Evolutionary conservation across 2,329 filamentous ascomycete genomes (phyloP).

Genomic region (Phaeosphaeriaceae sp.): DNA sequence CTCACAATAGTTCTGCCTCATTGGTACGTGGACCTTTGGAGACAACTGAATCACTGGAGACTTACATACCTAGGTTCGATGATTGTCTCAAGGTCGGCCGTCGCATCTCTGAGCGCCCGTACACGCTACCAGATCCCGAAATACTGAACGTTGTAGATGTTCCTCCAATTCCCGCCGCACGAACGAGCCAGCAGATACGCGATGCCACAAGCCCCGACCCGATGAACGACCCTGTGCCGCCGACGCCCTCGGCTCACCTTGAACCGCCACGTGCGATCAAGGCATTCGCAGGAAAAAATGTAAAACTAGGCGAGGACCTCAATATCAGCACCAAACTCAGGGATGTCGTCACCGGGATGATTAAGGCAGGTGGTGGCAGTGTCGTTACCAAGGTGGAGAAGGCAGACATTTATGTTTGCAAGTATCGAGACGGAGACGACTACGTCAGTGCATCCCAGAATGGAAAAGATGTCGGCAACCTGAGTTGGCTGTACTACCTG

Average conservation of each 20-base stretch:
- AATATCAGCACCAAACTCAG: slow-evolving; percentile 71
- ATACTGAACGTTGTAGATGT: slow-evolving; percentile 60
- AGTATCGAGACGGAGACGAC: slow-evolving; percentile 80
- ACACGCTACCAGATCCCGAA: slow-evolving; percentile 84
- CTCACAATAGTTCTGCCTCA: slow-evolving; percentile 90
- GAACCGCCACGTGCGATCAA: slow-evolving; percentile 46
- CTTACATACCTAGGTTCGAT: slow-evolving; percentile 74
- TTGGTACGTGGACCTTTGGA: slow-evolving; percentile 64
- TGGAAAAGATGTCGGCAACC: slow-evolving; percentile 85
- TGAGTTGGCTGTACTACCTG: slow-evolving; percentile 92
- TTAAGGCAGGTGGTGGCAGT: slow-evolving; percentile 73
- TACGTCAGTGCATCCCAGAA: slow-evolving; percentile 78
- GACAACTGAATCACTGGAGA: background rate
- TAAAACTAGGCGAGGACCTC: slow-evolving; percentile 80
- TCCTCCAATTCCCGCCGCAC: slow-evolving; percentile 51
- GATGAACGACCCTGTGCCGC: slow-evolving; percentile 25
- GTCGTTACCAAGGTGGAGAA: slow-evolving; percentile 70
- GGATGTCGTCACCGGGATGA: slow-evolving; percentile 72
- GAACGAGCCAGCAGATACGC: slow-evolving; percentile 51
- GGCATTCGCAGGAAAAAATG: slow-evolving; percentile 78
- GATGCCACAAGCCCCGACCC: slow-evolving; percentile 45
- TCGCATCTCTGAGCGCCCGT: slow-evolving; percentile 87
- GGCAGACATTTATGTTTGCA: slow-evolving; percentile 85
- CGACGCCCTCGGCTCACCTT: slow-evolving; percentile 24
- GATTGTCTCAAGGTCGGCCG: slow-evolving; percentile 94